A percentile compares a stretch with the other conserved stretches of the same genome.
These are phyloP conservation scores for Didymella keratinophila DNA, from an alignment of 2,329 filamentous ascomycete genomes.

Conservation along the genomic window DNA sequence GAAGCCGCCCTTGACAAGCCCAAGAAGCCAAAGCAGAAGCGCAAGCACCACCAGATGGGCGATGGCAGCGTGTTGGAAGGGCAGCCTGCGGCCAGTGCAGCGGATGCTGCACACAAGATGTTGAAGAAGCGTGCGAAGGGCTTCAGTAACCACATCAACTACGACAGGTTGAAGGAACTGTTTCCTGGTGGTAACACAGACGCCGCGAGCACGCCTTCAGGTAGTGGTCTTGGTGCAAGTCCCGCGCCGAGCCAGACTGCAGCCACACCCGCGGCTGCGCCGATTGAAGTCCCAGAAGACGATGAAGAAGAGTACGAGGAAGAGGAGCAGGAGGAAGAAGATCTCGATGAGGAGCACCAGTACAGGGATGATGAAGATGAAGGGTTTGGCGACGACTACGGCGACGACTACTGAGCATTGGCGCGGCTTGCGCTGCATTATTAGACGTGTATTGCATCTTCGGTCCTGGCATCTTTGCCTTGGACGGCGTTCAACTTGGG, in stretches of 20 bases:
- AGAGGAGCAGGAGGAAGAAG: constrained; percentile 49
- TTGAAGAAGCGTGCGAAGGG: constrained; percentile 54
- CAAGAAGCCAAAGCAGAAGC: constrained; percentile 58
- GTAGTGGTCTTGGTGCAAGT: constrained; percentile 34
- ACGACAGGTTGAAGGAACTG: constrained; percentile 54
- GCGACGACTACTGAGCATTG: constrained; percentile 31
- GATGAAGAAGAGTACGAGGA: constrained; percentile 39
- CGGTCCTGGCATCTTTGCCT: constrained; percentile 5
- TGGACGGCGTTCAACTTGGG: constrained; percentile 17
- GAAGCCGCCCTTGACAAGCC: constrained; percentile 60
- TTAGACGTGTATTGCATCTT: constrained; percentile 1
- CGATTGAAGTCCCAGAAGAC: constrained; percentile 14
- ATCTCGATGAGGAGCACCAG: constrained; percentile 51
- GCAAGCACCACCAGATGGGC: constrained; percentile 49
- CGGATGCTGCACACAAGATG: constrained; percentile 57
- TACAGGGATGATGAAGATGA: constrained; percentile 55
- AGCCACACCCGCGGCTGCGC: constrained; percentile 16
- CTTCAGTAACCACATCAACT: constrained; percentile 57
- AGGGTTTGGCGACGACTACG: constrained; percentile 52
- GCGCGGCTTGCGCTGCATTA: not conserved
- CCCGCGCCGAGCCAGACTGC: constrained; percentile 24
- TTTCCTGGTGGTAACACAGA: constrained; percentile 40
- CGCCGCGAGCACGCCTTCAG: constrained; percentile 27
- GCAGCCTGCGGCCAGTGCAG: constrained; percentile 53
- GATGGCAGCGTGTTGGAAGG: constrained; percentile 54